Base-by-base conservation (phyloP, 2,329 filamentous ascomycete genomes). In the Ophiosphaerella narmari region DNA sequence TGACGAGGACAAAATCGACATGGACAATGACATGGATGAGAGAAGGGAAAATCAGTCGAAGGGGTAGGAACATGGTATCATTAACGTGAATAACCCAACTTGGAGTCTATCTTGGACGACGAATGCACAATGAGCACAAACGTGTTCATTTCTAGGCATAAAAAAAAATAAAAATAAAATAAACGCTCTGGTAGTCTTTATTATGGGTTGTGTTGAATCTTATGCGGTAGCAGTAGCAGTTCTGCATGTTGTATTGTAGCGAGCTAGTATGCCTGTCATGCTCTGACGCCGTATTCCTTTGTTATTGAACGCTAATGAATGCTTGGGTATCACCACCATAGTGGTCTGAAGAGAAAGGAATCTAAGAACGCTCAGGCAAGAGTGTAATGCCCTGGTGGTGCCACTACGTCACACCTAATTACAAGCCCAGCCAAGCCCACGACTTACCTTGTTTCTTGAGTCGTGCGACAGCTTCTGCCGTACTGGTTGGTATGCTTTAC, bases 301-400 rank as follows among this genome's bases (percentile, higher is more conserved):
- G 8, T 32, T 16, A 18, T 23, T 24, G 13, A 32, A 32, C n/a
- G 29, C 29, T 33, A 34, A 42, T 24, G 26, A 29, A 42, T 42
- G 40, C 40, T 34, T 21, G 40, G 31, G 40, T 42, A 42, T 42
- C 31, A 29, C 41, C 41, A 43, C 13, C 41, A 4, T n/a, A 14
- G 33, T 43, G 32, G 41, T 34, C 8, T 18, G 14, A 34, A 16
- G 14, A 24, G 7, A 36, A 16, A 29, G 24, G 38, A 35, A 45
- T 45, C 43, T 45, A 45, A 23, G 35, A 24, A 45, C 24, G n/a
- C 35, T 45, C 34, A 37, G 38, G 12, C 39, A 24, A 41, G 16
- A 21, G n/a, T 31, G 38, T 31, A 11, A 14, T 21, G 38, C 9
- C 31, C 39, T 16, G 11, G 18, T 16, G 4, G 18, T 23, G 8